A percentile compares a stretch with the other conserved stretches of the same genome.
phyloP scores from a whole-genome alignment of 495 filamentous ascomycete species.

The Jackrogersella multiformis region DNA sequence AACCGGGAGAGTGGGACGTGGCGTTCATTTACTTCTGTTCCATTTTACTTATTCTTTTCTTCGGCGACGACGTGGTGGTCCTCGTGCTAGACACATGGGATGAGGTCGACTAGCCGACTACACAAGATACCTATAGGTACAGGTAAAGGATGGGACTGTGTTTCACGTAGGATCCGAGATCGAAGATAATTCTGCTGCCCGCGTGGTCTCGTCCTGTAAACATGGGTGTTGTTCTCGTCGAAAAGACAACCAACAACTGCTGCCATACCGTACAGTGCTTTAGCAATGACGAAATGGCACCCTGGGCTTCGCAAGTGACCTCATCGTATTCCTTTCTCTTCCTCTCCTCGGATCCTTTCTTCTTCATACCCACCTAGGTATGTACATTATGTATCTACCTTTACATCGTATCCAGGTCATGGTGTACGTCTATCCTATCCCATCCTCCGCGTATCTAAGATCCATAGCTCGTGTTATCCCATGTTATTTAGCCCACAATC shows the following conservation, averaged over 20 bases:
- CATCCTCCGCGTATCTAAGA: background rate
- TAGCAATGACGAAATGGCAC: background rate
- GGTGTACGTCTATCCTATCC: constrained; percentile 22
- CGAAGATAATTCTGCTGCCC: no score
- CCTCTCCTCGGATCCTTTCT: background rate
- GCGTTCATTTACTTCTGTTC: constrained; percentile 12
- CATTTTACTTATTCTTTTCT: background rate
- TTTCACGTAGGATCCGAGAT: no score
- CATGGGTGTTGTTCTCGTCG: no score
- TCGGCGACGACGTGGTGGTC: no score
- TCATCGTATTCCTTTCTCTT: background rate
- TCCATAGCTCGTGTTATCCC: constrained; percentile 5
- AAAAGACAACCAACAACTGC: background rate
- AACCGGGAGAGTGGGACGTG: constrained; percentile 16
- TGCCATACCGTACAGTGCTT: background rate
- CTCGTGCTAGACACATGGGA: no score
- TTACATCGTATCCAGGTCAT: background rate
- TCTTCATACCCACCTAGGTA: background rate
- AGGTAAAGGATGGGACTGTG: no score
- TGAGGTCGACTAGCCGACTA: no score
- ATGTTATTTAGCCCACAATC: background rate
- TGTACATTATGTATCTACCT: background rate
- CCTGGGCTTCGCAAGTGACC: background rate
- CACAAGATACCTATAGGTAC: no score
- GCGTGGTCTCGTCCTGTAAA: no score